Evolutionary conservation across 805 yeast genomes (phyloP), one percentile per base, ranked within the genome.

Genomic region (Huiozyma naganishii): DNA sequence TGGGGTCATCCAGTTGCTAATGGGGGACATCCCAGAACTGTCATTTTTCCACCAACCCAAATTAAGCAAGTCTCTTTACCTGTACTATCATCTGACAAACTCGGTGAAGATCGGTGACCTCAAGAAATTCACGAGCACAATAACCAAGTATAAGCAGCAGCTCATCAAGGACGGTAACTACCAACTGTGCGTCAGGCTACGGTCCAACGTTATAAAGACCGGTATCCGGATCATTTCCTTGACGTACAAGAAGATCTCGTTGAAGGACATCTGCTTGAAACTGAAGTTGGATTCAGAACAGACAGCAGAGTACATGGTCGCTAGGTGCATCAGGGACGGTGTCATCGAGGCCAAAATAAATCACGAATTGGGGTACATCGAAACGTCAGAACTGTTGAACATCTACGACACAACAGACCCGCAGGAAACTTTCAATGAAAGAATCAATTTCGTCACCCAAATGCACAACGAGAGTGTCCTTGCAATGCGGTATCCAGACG

Each of bases 191-290:
- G 73, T 87, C 39, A 78, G 97, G 57, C 73, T 92, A 59, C 83
- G 97, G 62, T 95, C 95, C 60, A 92, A 90, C 62, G 99, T 92
- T 48, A 92, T 92, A 66, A 92, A 90, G 68, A 89, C 99, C 1
- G 99, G 98, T 58, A 87, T 92, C 48, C 77, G 97, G 64, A 83
- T 86, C 57, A 86, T 92, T 58, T 85, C 95, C 9, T 70, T 92
- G 55, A 80, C 96, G 6, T 92, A 92, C 69, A 83, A 92, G 47
- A 80, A 78, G 61, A 92, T 92, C 48, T 85, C 97, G 4, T 73
- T 92, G 55, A 84, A 83, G 64, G 99, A 92, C 59, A 88, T 92
- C 45, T 92, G 98, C 65, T 75, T 92, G 55, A 86, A 90, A 60
- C 75, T 92, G 59, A 88, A 84, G 53, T 74, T 92, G 49, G 98